Evolutionary conservation across 441 rosid species (phyloP), one percentile per base, ranked within the genome.

Genomic region (Macaranga tanarius): DNA sequence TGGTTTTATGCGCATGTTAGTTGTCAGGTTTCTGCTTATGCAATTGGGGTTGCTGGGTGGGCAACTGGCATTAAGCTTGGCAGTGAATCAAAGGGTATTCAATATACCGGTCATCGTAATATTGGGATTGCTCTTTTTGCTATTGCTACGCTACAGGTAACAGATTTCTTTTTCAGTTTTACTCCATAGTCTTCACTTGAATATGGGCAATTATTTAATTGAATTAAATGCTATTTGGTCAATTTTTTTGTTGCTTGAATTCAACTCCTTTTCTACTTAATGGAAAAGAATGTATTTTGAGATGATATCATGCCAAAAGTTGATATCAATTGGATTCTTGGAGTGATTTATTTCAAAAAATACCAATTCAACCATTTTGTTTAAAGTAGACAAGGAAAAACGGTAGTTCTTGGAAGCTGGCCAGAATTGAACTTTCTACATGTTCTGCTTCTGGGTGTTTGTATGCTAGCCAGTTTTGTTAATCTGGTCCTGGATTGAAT

Each of bases 91-190:
- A 68, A 79, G 0, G 86, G 86, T 48, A 70, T 82, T 45, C 60
- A 60, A 7, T 71, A 40, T 34, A 20, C 74, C 5, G 3, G 54
- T 19, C 92, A 86, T 70, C 79, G 83, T 17, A 84, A 79, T 3
- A 83, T 87, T 7, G 91, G 89, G 55, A 73, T 87, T 19, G 7
- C 82, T 9, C 84, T 88, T 23, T 84, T 84, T 58, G 45, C 71
- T 62, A 79, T 87, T 20, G 91, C 82, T 42, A 75, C 89, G 0
- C 50, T 88, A n/a, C 95, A 88, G 86, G 90, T 88, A 81, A 72
- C 10, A 70, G 5, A 31, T 31, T 42, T 20, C 38, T 54, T 22
- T 5, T 17, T 13, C 10, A 52, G 7, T 52, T 34, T 59, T 50
- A n/a, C 45, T 1, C 5, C 12, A 7, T 8, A 23, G 42, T 12